A percentile compares a stretch with the other conserved stretches of the same genome.
These are phyloP conservation scores for Kregervanrija fluxuum DNA, from an alignment of 805 yeast species.

Conservation along the genomic window DNA sequence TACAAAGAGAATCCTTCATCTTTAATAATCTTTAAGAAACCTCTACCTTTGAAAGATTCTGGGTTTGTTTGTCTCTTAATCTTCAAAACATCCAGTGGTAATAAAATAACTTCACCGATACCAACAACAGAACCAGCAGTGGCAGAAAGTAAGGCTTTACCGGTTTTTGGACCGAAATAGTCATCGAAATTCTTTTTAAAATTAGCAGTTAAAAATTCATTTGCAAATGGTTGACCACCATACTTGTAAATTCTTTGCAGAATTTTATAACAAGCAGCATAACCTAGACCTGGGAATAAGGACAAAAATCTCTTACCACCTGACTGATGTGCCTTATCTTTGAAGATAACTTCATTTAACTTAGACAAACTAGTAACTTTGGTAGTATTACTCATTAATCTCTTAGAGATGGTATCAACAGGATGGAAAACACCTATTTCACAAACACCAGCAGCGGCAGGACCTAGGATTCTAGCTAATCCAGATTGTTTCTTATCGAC, in stretches of 20 bases:
- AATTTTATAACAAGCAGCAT: constrained; percentile 95
- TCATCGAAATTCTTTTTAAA: constrained; percentile 64
- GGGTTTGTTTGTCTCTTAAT: constrained; percentile 99
- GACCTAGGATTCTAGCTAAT: constrained; percentile 84
- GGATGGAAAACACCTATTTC: constrained; percentile 98
- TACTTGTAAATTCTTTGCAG: constrained; percentile 97
- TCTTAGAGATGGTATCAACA: constrained; percentile 94
- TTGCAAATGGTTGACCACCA: constrained; percentile 99
- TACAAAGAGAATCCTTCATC: constrained; percentile 94
- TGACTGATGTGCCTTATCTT: constrained; percentile 68
- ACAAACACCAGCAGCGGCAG: constrained; percentile 97
- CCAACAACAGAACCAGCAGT: constrained; percentile 97
- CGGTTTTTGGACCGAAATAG: constrained; percentile 85
- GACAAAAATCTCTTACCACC: constrained; percentile 67
- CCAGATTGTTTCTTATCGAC: constrained; percentile 82
- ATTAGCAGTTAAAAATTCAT: constrained; percentile 78
- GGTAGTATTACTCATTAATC: constrained; percentile 80
- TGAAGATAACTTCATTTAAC: constrained; percentile 82
- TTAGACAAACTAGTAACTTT: constrained; percentile 55
- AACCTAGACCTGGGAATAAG: constrained; percentile 95
- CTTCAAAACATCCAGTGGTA: constrained; percentile 94
- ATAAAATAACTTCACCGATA: constrained; percentile 91
- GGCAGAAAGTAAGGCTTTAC: constrained; percentile 95
- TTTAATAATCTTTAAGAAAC: constrained; percentile 72
- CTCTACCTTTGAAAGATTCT: constrained; percentile 98